These are phyloP conservation scores for Musa schizocarpa DNA, from an alignment of 176 grass and related monocot species.

Conservation along the genomic window DNA sequence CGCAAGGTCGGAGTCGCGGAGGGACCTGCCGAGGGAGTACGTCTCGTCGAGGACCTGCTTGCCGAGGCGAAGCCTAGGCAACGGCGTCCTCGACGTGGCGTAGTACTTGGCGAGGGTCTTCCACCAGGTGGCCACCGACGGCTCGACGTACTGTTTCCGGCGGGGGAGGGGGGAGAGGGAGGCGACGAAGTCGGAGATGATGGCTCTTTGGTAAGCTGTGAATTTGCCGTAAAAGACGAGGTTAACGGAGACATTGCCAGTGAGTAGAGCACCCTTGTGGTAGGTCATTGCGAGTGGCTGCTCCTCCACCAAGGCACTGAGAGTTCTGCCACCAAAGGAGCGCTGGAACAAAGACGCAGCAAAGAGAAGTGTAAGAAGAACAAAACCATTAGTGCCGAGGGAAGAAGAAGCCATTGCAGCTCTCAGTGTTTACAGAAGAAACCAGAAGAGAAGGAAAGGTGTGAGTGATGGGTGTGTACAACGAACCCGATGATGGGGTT, in stretches of 20 bases:
- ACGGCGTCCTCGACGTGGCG: not conserved
- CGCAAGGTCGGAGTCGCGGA: constrained; percentile 39
- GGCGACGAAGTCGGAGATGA: constrained; percentile 26
- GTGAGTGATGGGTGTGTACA: no score
- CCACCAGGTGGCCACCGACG: constrained; percentile 40
- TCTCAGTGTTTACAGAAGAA: not conserved
- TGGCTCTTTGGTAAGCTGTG: constrained; percentile 16
- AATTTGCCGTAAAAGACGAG: constrained; percentile 37
- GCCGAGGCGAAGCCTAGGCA: constrained; percentile 18
- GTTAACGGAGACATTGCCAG: constrained; percentile 21
- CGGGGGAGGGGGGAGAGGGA: constrained; percentile 7
- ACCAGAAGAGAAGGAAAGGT: not conserved
- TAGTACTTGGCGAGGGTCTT: constrained; percentile 29
- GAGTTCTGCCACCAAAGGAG: constrained; percentile 8
- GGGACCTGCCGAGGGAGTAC: constrained; percentile 40
- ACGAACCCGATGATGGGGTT: no score
- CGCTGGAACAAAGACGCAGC: not conserved
- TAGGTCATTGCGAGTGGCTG: constrained; percentile 10
- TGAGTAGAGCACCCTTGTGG: constrained; percentile 28
- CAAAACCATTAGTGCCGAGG: not conserved
- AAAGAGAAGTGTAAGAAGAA: not conserved
- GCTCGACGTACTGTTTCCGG: not conserved
- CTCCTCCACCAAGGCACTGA: constrained; percentile 6
- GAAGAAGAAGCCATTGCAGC: not conserved
- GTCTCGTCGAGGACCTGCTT: constrained; percentile 22